Conservation (phyloP, 257 asterid species). For the Solanum bukasovii region DNA sequence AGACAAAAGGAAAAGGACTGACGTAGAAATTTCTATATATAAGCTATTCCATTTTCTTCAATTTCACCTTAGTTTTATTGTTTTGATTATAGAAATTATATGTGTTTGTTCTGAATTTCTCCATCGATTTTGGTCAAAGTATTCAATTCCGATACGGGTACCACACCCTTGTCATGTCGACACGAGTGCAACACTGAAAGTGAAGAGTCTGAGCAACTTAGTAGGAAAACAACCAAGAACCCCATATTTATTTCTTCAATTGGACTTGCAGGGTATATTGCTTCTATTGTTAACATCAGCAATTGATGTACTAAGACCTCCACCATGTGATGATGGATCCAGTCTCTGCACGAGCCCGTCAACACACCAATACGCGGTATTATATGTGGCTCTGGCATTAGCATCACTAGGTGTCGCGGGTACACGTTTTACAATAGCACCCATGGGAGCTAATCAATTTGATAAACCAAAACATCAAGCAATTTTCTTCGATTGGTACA, state of each 20-base stretch:
- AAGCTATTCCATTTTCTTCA: neutral
- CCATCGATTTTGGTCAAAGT: neutral
- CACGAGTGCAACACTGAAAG: neutral
- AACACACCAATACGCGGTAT: conserved; percentile 8
- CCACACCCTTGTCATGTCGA: neutral
- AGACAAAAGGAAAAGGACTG: neutral
- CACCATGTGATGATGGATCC: conserved; percentile 13
- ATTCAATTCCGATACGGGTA: neutral
- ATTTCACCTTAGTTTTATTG: no score
- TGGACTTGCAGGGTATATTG: conserved; percentile 15
- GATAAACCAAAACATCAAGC: conserved; percentile 16
- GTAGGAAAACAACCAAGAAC: neutral
- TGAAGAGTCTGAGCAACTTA: neutral
- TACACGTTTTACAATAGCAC: conserved; percentile 18
- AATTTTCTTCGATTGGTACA: conserved; percentile 22
- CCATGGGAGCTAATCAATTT: conserved; percentile 29
- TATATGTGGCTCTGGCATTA: conserved; percentile 13
- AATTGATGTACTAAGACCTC: conserved; percentile 16
- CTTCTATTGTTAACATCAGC: conserved; percentile 18
- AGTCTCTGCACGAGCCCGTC: conserved; percentile 8
- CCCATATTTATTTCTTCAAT: neutral
- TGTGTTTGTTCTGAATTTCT: neutral
- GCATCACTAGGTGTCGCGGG: conserved; percentile 24
- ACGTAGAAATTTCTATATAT: neutral
- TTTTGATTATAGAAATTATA: no score